Conservation (phyloP, 345 rosid species). For the Boechera retrofracta region DNA sequence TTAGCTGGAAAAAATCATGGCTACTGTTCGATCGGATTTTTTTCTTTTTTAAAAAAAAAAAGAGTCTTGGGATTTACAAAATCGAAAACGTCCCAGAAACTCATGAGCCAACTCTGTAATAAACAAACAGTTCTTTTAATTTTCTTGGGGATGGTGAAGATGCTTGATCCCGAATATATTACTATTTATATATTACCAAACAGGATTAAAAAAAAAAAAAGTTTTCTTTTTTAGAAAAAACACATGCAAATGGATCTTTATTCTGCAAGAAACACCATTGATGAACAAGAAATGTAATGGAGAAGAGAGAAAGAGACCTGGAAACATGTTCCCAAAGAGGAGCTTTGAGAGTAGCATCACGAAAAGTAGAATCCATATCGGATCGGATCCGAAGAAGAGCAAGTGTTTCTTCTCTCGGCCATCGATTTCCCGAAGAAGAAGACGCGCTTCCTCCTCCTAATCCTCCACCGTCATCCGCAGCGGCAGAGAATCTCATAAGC, state of each 20-base stretch:
- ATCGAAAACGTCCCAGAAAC: conserved; percentile 49
- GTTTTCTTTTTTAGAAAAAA: conserved; percentile 9
- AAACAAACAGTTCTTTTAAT: conserved; percentile 34
- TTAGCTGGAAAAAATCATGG: conserved; percentile 4
- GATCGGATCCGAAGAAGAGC: conserved; percentile 86
- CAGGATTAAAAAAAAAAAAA: background rate
- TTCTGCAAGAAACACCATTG: conserved; percentile 43
- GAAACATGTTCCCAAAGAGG: conserved; percentile 96
- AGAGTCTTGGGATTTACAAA: conserved; percentile 65
- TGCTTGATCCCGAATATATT: conserved; percentile 42
- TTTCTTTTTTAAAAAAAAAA: conserved; percentile 18
- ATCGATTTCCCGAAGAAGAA: conserved; percentile 64
- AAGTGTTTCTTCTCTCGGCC: conserved; percentile 92
- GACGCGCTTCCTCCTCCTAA: conserved; percentile 46
- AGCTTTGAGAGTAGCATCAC: conserved; percentile 84
- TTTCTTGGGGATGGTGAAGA: conserved; percentile 46
- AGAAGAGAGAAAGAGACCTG: conserved; percentile 53
- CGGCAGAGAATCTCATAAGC: conserved; percentile 56
- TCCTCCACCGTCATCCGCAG: conserved; percentile 55
- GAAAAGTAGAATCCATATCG: conserved; percentile 84
- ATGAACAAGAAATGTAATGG: conserved; percentile 22
- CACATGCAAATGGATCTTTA: conserved; percentile 62
- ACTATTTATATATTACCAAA: conserved; percentile 13
- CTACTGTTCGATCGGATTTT: conserved; percentile 29
- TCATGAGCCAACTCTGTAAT: conserved; percentile 38